Evolutionary conservation across 2,329 filamentous ascomycete species (phyloP), one percentile per base, ranked within the genome.

Genomic region (Exophiala viscosa): DNA sequence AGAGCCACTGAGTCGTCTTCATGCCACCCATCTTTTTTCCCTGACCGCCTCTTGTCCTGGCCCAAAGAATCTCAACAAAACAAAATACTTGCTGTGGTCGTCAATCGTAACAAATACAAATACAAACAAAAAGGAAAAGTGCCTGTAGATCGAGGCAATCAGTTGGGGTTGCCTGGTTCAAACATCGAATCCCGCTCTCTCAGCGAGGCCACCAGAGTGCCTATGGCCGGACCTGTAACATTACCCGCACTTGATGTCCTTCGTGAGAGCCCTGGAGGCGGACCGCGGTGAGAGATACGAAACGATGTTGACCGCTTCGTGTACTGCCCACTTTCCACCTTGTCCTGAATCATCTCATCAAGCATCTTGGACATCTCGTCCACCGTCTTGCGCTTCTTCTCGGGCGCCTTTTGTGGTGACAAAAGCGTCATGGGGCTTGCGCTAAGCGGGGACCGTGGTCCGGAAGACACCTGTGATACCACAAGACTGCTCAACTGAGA

Each of bases 331-430:
- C 78, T 83, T 62, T 93, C 88, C 48, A 95, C 87, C 52, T 87
- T 84, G 65, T 92, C 88, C 66, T 91, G 87, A 54, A 96, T 93
- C 92, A 97, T 96, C 71, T 96, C 90, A 64, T 97, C 92, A 20
- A 96, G 80, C 74, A 96, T 90, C 64, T 85, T 83, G 61, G 88
- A 95, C 84, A 96, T 91, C 70, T 96, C 91, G 62, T 96, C 90
- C 32, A 93, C 87, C 60, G 87, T 89, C 73, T 80, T 83, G 10
- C 76, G 76, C 45, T 80, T 78, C 59, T 77, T 80, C 47, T 78
- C 79, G 43, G 60, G 68, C 66, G 53, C 69, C 50, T 64, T 69
- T 20, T 60, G 60, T 10, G 66, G 64, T 10, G 66, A 67, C 28
- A 67, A 61, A 9, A 69, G 61, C n/a, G 65, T 62, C 35, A 65